phyloP scores from a whole-genome alignment of 164 flowering plant genomes.

The Aristolochia californica region DNA sequence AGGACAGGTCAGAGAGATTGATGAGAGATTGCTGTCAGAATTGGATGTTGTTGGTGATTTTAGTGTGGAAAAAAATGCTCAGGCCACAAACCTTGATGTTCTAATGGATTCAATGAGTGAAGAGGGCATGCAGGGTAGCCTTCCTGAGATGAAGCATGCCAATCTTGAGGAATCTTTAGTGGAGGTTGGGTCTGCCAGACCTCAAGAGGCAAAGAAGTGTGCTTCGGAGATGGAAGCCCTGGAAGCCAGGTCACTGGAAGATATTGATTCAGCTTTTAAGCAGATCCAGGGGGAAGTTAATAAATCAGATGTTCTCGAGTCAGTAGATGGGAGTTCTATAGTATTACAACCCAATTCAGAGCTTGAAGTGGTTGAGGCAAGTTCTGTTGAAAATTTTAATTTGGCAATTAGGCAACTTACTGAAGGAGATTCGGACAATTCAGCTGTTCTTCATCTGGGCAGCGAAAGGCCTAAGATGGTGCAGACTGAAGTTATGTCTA shows the following conservation, averaged over 20 bases:
- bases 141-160: conserved; percentile 8
- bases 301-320: background rate
- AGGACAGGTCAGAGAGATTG: conserved; percentile 44
- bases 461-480: background rate
- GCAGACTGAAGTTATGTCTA: conserved; percentile 1
- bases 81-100: background rate
- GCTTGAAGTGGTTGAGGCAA: conserved; percentile 12
- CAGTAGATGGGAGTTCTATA: background rate
- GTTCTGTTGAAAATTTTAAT: conserved; percentile 5
- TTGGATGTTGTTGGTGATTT: conserved; percentile 75
- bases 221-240: conserved; percentile 5
- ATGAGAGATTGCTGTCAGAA: conserved; percentile 49
- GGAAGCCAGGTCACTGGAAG: conserved; percentile 16
- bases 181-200: conserved; percentile 7
- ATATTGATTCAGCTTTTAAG: conserved; percentile 11
- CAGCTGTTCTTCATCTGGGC: background rate
- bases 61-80: conserved; percentile 21
- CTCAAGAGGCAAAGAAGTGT: conserved; percentile 2
- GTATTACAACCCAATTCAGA: conserved; percentile 3
- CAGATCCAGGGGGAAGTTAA: conserved; percentile 6
- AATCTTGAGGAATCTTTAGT: conserved; percentile 4
- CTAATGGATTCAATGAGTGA: background rate
- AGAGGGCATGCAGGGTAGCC: conserved; percentile 2
- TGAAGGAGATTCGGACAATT: conserved; percentile 1
- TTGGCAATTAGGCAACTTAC: conserved; percentile 3